phyloP scores from a whole-genome alignment of 2,329 filamentous ascomycete genomes.

The Diatrype stigma region DNA sequence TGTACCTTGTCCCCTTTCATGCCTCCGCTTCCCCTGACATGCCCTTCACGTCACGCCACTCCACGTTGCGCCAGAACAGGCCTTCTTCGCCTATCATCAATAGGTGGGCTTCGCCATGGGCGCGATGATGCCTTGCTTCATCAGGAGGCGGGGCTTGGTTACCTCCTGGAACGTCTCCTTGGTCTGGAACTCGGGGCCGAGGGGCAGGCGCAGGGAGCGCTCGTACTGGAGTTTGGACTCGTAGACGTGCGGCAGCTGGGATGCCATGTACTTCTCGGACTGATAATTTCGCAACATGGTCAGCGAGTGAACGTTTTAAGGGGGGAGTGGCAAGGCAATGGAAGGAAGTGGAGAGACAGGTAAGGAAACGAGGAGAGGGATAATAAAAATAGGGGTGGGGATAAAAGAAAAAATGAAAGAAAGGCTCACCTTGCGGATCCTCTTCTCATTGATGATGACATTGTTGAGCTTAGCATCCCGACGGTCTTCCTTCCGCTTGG shows the following conservation, averaged over 20 bases:
- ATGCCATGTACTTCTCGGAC: slow-evolving; percentile 84
- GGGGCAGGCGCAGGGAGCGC: slow-evolving; percentile 75
- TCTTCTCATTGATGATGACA: slow-evolving; percentile 91
- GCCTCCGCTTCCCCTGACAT: too few species aligned
- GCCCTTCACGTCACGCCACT: not conserved
- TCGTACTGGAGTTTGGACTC: slow-evolving; percentile 89
- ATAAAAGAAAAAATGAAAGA: not conserved
- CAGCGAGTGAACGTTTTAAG: slow-evolving; percentile 7
- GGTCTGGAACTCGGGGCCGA: slow-evolving; percentile 95
- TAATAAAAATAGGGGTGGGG: not conserved
- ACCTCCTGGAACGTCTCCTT: slow-evolving; percentile 88
- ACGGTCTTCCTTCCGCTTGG: slow-evolving; percentile 67
- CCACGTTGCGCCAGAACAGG: not conserved
- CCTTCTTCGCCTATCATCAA: slow-evolving; percentile 3
- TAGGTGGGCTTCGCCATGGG: slow-evolving; percentile 74
- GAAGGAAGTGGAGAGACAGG: too few species aligned
- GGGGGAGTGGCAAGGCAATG: not conserved
- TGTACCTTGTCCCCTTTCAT: too few species aligned
- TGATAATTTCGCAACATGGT: slow-evolving; percentile 27
- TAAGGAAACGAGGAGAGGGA: not conserved
- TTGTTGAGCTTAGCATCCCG: slow-evolving; percentile 77
- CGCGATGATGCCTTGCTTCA: slow-evolving; percentile 87
- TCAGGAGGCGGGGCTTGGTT: slow-evolving; percentile 82
- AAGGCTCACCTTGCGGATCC: slow-evolving; percentile 71
- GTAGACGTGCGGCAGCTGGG: slow-evolving; percentile 81